Evolutionary conservation across 495 filamentous ascomycete species (phyloP).

Genomic region (Cudoniella acicularis): DNA sequence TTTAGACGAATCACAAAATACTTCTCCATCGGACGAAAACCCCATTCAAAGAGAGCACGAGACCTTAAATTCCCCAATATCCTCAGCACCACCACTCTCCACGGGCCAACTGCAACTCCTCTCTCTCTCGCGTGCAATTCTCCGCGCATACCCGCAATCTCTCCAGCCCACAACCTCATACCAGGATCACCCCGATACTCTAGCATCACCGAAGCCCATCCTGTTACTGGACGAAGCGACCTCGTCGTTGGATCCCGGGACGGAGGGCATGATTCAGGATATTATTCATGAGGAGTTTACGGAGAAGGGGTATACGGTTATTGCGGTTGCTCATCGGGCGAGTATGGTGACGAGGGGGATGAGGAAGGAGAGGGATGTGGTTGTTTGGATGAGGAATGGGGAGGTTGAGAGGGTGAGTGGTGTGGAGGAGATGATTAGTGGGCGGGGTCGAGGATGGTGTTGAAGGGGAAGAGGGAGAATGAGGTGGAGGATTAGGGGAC

Average conservation of each 20-base stretch:
- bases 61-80: background rate
- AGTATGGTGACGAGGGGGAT: slow-evolving; percentile 5
- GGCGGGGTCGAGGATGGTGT: background rate
- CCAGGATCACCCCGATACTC: background rate
- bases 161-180: no score
- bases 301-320: slow-evolving; percentile 44
- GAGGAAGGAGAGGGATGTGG: slow-evolving; percentile 26
- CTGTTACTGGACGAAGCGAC: slow-evolving; percentile 36
- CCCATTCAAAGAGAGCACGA: background rate
- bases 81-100: slow-evolving; percentile 43
- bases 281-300: slow-evolving; percentile 55
- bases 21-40: background rate
- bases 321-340: slow-evolving; percentile 54
- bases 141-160: slow-evolving; percentile 35
- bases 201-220: slow-evolving; percentile 14
- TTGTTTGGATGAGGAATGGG: slow-evolving; percentile 33
- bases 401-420: background rate
- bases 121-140: slow-evolving; percentile 57
- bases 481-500: no score
- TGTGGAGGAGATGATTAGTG: no score
- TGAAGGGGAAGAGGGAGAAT: no score
- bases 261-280: slow-evolving; percentile 55
- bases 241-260: slow-evolving; percentile 47
- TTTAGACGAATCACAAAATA: background rate
- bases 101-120: slow-evolving; percentile 64